A percentile compares a stretch with the other conserved stretches of the same genome.
Evolutionary conservation across 2,329 filamentous ascomycete genomes (phyloP).

Genomic region (Cyclaneusma minus): DNA sequence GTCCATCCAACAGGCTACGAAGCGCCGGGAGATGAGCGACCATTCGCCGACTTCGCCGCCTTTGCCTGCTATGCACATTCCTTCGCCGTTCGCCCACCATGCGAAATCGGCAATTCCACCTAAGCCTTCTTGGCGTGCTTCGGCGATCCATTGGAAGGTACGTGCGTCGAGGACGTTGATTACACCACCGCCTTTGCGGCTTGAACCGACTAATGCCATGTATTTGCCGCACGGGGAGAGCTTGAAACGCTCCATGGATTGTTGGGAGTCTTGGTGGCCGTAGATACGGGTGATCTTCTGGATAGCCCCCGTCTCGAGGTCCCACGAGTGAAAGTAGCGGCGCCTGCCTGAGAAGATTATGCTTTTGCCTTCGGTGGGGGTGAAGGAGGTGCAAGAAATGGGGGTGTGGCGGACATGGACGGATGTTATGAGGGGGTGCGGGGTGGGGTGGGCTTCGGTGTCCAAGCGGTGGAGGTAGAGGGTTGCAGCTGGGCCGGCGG

Average conservation of each 20-base stretch:
- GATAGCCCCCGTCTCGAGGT: conserved; percentile 65
- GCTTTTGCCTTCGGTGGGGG: conserved; percentile 54
- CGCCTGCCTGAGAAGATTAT: conserved; percentile 82
- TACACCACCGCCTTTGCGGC: conserved; percentile 71
- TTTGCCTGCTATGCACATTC: conserved; percentile 68
- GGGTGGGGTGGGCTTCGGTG: conserved; percentile 55
- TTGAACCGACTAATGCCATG: conserved; percentile 68
- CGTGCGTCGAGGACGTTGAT: conserved; percentile 70
- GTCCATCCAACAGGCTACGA: conserved; percentile 75
- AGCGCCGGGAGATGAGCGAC: conserved; percentile 49
- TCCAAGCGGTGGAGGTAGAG: conserved; percentile 83
- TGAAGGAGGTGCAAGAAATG: conserved; percentile 71
- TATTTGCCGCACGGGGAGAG: conserved; percentile 75
- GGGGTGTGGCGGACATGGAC: conserved; percentile 74
- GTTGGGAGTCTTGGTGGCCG: conserved; percentile 67
- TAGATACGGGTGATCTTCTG: conserved; percentile 68
- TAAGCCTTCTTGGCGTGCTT: conserved; percentile 66
- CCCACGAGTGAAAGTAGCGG: conserved; percentile 89
- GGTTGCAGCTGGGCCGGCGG: conserved; percentile 72
- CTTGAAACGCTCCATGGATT: conserved; percentile 80
- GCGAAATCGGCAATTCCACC: conserved; percentile 80
- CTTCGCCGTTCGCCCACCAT: conserved; percentile 80
- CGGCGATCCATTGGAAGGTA: conserved; percentile 76
- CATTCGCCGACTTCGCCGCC: conserved; percentile 88
- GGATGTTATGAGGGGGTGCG: conserved; percentile 81